Conservation (phyloP, 2,329 filamentous ascomycete species). For the Venturia aucupariae region DNA sequence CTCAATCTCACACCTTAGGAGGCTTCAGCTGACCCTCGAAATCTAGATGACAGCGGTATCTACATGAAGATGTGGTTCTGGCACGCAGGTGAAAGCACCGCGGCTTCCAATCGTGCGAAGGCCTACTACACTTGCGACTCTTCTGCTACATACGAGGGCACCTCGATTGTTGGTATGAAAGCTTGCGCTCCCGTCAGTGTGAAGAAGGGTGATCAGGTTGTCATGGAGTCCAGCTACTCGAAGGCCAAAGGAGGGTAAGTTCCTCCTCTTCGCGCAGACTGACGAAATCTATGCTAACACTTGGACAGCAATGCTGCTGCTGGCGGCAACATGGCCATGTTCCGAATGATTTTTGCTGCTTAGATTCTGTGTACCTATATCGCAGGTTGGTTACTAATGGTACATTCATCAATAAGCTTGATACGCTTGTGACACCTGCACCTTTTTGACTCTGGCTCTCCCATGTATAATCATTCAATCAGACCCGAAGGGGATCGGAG, state of each 20-base stretch:
- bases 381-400: neutral
- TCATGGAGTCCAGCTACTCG: neutral
- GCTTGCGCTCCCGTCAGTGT: neutral
- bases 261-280: too few species aligned
- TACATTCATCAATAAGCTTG: neutral
- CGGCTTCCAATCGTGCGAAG: neutral
- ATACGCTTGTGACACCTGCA: too few species aligned
- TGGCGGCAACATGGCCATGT: neutral
- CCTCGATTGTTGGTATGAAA: neutral
- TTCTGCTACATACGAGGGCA: neutral
- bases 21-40: neutral
- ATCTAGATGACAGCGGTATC: neutral
- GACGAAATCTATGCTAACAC: neutral
- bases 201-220: neutral
- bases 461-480: too few species aligned
- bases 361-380: neutral
- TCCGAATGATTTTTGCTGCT: constrained; percentile 5
- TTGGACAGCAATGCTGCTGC: neutral
- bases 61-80: constrained; percentile 4
- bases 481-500: too few species aligned
- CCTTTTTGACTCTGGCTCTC: too few species aligned
- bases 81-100: neutral
- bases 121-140: neutral
- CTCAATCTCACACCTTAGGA: neutral
- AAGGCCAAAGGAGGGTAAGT: neutral